These are phyloP conservation scores for Xylariaceae sp. DNA, from an alignment of 2,329 filamentous ascomycete species.

Conservation along the genomic window DNA sequence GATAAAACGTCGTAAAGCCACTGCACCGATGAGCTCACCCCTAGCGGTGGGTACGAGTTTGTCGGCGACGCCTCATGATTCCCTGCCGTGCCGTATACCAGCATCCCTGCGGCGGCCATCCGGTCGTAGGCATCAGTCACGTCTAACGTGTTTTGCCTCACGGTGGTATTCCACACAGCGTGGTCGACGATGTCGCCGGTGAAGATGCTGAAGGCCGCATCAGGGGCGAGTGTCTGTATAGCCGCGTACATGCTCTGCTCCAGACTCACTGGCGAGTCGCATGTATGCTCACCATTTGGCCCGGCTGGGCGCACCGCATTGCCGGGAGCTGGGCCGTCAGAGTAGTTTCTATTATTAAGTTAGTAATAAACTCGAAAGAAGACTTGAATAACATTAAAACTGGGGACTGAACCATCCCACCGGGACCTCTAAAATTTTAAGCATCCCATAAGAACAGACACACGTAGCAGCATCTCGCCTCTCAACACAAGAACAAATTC, in stretches of 20 bases:
- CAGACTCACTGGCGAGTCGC: conserved; percentile 57
- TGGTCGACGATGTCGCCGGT: conserved; percentile 66
- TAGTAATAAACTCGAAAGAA: background rate
- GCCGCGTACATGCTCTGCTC: conserved; percentile 62
- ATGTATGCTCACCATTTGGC: conserved; percentile 59
- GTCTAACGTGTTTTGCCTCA: conserved; percentile 38
- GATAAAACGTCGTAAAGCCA: conserved; percentile 62
- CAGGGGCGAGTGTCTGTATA: conserved; percentile 53
- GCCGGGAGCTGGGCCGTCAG: conserved; percentile 54
- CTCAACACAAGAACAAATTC: too few relatives aligned
- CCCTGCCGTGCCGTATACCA: conserved; percentile 60
- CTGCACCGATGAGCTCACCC: conserved; percentile 49
- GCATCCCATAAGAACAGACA: too few relatives aligned
- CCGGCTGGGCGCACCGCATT: conserved; percentile 57
- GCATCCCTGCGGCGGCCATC: conserved; percentile 51
- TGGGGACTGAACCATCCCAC: background rate
- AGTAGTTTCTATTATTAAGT: conserved; percentile 49
- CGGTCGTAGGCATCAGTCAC: conserved; percentile 54
- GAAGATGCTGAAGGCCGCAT: conserved; percentile 62
- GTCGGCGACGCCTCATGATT: conserved; percentile 64
- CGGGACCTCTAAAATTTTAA: too few relatives aligned
- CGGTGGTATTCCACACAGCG: conserved; percentile 54
- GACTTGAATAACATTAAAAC: background rate
- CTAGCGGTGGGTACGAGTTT: conserved; percentile 57
- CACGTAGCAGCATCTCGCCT: too few relatives aligned